Evolutionary conservation across 176 grass and related monocot genomes (phyloP).

Genomic region (Musa schizocarpa): DNA sequence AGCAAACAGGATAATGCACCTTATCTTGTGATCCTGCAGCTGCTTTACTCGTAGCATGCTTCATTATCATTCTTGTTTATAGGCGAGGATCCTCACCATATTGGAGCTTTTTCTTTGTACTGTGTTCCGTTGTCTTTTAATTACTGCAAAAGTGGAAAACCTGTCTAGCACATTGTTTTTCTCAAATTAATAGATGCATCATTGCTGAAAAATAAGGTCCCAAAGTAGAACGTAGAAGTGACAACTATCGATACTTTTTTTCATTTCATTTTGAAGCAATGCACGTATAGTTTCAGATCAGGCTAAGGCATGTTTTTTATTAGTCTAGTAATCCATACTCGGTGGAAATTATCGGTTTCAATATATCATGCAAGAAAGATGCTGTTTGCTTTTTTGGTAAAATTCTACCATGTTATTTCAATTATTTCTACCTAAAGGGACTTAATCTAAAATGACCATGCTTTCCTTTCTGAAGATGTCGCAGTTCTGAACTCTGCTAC

Average conservation of each 20-base stretch:
- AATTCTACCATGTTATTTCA: background rate
- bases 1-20: background rate
- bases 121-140: background rate
- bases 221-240: background rate
- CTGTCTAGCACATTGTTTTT: background rate
- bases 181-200: too few species aligned
- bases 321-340: background rate
- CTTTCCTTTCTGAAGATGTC: constrained; percentile 40
- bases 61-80: background rate
- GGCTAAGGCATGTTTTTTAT: too few species aligned
- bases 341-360: too few species aligned
- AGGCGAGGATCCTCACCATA: background rate
- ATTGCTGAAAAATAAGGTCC: too few species aligned
- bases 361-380: background rate
- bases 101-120: background rate
- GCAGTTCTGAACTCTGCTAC: constrained; percentile 51
- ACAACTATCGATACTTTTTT: background rate
- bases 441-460: background rate
- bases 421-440: background rate
- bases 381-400: background rate
- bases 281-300: too few species aligned
- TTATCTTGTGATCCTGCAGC: background rate
- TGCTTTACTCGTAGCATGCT: background rate
- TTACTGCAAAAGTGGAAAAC: background rate
- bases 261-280: too few species aligned